Evolutionary conservation across 495 filamentous ascomycete genomes (phyloP).

Genomic region (Melanomma pulvis-pyrius): DNA sequence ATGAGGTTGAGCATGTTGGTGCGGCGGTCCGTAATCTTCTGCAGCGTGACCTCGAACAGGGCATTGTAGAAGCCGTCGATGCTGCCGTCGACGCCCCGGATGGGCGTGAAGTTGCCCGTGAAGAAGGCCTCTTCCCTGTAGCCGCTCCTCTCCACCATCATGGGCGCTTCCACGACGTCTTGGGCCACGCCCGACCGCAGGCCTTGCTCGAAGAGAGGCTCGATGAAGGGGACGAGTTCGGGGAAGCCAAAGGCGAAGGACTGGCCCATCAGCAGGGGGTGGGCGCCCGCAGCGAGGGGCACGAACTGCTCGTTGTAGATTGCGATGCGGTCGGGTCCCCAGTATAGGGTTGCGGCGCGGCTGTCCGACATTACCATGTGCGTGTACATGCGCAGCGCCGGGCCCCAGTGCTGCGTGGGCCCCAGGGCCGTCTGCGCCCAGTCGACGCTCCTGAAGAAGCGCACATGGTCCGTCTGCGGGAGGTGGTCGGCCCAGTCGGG

Average conservation of each 20-base stretch:
- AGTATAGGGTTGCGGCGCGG: slow-evolving; percentile 2
- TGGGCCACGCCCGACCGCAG: not conserved
- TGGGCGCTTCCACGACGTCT: not conserved
- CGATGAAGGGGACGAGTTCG: not conserved
- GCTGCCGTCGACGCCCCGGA: not conserved
- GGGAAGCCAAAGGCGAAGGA: not conserved
- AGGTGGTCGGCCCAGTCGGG: not conserved
- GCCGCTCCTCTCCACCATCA: not conserved
- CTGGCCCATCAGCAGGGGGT: slow-evolving; percentile 2
- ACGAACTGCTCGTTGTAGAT: not conserved
- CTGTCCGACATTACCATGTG: slow-evolving; percentile 2
- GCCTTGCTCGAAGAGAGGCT: not conserved
- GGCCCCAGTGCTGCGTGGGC: not conserved
- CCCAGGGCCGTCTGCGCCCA: not conserved
- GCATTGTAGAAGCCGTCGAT: slow-evolving; percentile 5
- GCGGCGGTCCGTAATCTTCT: not conserved
- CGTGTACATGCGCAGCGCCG: slow-evolving; percentile 5
- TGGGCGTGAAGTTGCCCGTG: slow-evolving; percentile 6
- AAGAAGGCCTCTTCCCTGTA: not conserved
- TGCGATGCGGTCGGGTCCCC: not conserved
- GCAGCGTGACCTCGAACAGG: slow-evolving; percentile 7
- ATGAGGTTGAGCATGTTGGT: slow-evolving; percentile 3
- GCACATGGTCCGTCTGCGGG: not conserved
- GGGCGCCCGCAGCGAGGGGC: not conserved
- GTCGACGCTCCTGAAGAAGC: not conserved